Conservation (phyloP, 306 rosid genomes). For the Cyclanthera cordifolia region DNA sequence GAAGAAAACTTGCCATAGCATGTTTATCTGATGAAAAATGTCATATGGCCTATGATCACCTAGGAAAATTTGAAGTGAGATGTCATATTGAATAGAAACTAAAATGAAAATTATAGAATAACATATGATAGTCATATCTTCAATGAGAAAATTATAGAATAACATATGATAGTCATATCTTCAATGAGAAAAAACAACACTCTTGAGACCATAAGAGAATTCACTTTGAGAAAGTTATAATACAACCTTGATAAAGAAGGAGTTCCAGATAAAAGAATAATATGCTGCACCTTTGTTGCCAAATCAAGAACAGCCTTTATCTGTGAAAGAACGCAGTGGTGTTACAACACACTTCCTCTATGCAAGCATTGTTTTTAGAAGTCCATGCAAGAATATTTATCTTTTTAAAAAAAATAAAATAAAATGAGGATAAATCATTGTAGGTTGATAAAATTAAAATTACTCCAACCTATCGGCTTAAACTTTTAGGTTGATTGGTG, state of each 20-base stretch:
- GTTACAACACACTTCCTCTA: background rate
- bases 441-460: background rate
- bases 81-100: conserved; percentile 23
- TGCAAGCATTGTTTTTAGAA: background rate
- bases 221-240: conserved; percentile 20
- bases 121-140: background rate
- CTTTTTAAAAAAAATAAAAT: background rate
- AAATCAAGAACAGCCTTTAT: conserved; percentile 70
- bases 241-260: conserved; percentile 95
- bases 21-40: conserved; percentile 87
- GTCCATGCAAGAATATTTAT: background rate
- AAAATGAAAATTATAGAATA: conserved; percentile 7
- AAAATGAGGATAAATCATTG: background rate
- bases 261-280: conserved; percentile 85
- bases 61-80: conserved; percentile 56
- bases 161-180: background rate
- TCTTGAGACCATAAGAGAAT: background rate
- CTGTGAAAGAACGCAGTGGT: conserved; percentile 33
- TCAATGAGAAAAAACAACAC: background rate
- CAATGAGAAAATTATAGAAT: conserved; percentile 2
- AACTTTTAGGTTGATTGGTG: no score
- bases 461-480: no score
- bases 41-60: conserved; percentile 82
- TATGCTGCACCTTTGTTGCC: conserved; percentile 57
- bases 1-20: conserved; percentile 68